These are phyloP conservation scores for Piloderma croceum DNA, from an alignment of 768 basidiomycete genomes.

Conservation along the genomic window DNA sequence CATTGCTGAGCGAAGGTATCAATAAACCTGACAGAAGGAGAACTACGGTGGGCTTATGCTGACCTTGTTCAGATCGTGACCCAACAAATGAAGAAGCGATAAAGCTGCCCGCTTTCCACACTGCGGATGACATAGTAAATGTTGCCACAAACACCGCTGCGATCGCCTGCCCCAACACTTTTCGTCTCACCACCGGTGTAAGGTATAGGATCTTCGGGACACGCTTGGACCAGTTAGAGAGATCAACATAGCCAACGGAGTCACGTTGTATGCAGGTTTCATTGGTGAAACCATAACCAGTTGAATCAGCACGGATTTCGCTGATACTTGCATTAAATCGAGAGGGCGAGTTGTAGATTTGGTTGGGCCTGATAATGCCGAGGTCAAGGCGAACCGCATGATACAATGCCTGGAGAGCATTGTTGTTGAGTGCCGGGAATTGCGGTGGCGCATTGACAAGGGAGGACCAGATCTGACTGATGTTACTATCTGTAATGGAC, in stretches of 20 bases:
- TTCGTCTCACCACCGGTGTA: background rate
- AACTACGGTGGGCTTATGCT: too few relatives aligned
- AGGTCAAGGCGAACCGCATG: conserved; percentile 3
- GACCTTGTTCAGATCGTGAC: too few relatives aligned
- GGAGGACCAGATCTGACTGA: background rate
- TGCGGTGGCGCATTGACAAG: too few relatives aligned
- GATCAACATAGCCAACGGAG: too few relatives aligned
- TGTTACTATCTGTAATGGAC: background rate
- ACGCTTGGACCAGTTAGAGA: too few relatives aligned
- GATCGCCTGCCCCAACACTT: conserved; percentile 2
- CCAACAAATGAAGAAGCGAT: conserved; percentile 6
- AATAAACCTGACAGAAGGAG: too few relatives aligned
- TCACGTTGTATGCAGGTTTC: too few relatives aligned
- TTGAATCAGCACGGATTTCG: background rate
- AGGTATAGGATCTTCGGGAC: conserved; percentile 1
- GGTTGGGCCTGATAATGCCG: conserved; percentile 2
- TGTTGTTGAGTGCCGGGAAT: background rate
- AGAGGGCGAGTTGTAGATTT: conserved; percentile 2
- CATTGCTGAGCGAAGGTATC: too few relatives aligned
- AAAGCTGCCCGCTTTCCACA: conserved; percentile 3
- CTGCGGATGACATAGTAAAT: conserved; percentile 5
- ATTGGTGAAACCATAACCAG: background rate
- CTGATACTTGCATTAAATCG: conserved; percentile 2
- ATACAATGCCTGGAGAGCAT: conserved; percentile 1
- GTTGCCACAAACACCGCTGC: conserved; percentile 5